Evolutionary conservation across 257 asterid genomes (phyloP), one percentile per base, ranked within the genome.

Genomic region (Primulina huaijiensis): DNA sequence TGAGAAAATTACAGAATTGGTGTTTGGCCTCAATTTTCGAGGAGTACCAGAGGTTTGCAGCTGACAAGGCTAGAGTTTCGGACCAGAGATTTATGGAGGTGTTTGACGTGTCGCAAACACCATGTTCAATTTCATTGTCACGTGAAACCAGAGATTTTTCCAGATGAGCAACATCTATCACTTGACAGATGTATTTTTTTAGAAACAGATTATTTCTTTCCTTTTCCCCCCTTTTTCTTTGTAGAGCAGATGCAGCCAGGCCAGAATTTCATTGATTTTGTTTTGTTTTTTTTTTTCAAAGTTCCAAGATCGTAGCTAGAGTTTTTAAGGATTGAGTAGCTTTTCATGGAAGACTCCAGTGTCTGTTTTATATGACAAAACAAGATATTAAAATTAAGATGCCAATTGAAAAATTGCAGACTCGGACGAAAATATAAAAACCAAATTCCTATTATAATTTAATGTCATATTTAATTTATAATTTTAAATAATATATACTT

Each of bases 21-120:
- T 92, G 98, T 72, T 79, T 92, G 71, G 76, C 95, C 20, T 86
- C 97, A 50, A 78, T 92, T 60, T 86, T 92, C 23, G 85, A 90
- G 0, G 98, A 92, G 84, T 92, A 92, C 76, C 85, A 76, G 43
- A 81, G 98, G 74, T 88, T 82, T 82, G 96, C 97, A 29, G 90
- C 89, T 7, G 96, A 85, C 53, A 89, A 92, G 79, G 91, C 97
- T 27, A 84, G 98, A 77, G 85, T 85, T 33, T 83, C 96, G 0
- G 96, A 90, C 74, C 86, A 81, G 79, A 87, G 87, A 52, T 92
- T 92, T 76, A 68, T 92, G 70, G 96, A 92, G 68, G 40, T 78
- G 70, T 92, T 92, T 19, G 97, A 92, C 59, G 40, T 80, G 30
- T 86, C 95, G 78, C 74, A 77, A 37, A 71, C 66, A 29, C 65